Percentiles rank a stretch among this genome's conserved stretches.
Conservation (phyloP, 768 basidiomycete genomes). For the Trametes cinnabarina region DNA sequence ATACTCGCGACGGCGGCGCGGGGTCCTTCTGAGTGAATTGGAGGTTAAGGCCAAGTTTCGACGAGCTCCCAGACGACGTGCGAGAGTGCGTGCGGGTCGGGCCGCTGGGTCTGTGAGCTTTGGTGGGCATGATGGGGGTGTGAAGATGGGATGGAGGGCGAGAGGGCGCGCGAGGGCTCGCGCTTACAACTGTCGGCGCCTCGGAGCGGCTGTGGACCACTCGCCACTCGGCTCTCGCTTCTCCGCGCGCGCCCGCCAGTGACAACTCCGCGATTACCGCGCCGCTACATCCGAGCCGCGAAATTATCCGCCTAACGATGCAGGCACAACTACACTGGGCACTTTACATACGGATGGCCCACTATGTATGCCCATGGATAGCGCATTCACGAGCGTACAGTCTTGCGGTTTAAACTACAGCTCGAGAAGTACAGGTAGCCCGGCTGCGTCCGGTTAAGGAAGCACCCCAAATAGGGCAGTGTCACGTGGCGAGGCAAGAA, state of each 20-base stretch:
- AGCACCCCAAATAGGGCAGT: neutral
- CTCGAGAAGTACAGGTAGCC: neutral
- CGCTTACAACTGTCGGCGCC: conserved; percentile 9
- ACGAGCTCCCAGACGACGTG: conserved; percentile 52
- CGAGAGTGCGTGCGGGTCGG: conserved; percentile 62
- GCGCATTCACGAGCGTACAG: no score
- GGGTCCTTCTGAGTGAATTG: conserved; percentile 69
- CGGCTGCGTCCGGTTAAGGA: neutral
- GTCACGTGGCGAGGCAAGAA: conserved; percentile 12
- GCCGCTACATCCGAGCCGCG: neutral
- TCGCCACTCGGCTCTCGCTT: neutral
- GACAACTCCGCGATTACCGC: no score
- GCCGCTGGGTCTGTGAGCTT: conserved; percentile 47
- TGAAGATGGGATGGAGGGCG: conserved; percentile 14
- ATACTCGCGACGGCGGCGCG: conserved; percentile 36
- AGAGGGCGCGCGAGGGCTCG: neutral
- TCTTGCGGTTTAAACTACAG: no score
- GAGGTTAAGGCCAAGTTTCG: conserved; percentile 57
- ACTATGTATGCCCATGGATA: no score
- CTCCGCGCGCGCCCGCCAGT: neutral
- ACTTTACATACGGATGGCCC: no score
- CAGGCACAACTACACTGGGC: no score
- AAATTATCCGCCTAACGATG: neutral
- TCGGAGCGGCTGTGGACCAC: neutral
- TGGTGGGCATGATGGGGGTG: conserved; percentile 45